Percentiles rank a stretch among this genome's conserved stretches.
These are phyloP conservation scores for Triticum turgidum DNA, from an alignment of 176 grass and related monocot species.

Conservation along the genomic window DNA sequence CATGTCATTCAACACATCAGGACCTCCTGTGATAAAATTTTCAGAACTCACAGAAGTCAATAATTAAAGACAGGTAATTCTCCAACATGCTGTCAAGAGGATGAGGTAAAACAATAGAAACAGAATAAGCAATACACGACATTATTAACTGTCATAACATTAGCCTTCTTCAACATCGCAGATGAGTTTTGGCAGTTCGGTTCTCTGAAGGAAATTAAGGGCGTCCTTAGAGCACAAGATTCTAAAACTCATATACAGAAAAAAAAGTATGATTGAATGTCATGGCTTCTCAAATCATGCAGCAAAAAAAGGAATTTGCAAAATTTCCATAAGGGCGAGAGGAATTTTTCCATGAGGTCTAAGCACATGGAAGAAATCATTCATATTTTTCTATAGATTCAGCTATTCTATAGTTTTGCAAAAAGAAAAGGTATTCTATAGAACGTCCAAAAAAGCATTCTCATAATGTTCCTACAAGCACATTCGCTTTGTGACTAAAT, in stretches of 20 bases:
- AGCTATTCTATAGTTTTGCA: background rate
- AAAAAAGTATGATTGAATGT: background rate
- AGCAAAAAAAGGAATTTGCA: background rate
- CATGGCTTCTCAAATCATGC: background rate
- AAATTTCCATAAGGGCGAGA: background rate
- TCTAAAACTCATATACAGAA: background rate
- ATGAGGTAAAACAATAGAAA: background rate
- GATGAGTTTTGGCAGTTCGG: background rate
- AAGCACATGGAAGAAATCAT: background rate
- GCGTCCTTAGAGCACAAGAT: background rate
- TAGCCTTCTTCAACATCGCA: background rate
- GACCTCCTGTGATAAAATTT: slow-evolving; percentile 15
- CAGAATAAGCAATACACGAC: background rate
- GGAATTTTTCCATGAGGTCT: no score
- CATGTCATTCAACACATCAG: slow-evolving; percentile 4
- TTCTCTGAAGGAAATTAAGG: background rate
- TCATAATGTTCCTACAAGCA: no score
- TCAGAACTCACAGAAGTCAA: background rate
- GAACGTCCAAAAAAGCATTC: background rate
- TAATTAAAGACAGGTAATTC: no score
- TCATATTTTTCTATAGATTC: background rate
- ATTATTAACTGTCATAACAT: background rate
- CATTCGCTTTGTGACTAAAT: no score
- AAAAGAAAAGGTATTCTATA: background rate
- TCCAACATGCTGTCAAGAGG: no score